Conservation (phyloP, 192 early-diverging fungal genomes). For the Coemansia reversa region DNA sequence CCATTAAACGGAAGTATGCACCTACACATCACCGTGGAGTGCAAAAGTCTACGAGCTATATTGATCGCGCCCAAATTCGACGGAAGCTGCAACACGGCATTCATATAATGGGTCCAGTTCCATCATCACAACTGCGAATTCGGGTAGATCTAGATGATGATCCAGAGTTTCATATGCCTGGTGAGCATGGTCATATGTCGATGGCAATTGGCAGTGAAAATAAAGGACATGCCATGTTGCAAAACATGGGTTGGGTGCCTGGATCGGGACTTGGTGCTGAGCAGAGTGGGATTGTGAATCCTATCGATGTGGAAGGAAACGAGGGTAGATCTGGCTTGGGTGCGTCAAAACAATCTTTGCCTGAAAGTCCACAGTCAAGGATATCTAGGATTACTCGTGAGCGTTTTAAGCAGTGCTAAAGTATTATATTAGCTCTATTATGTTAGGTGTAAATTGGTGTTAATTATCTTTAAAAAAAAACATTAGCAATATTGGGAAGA, state of each 20-base stretch:
- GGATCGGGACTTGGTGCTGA: slow-evolving; percentile 43
- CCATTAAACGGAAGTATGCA: slow-evolving; percentile 26
- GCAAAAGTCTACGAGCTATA: slow-evolving; percentile 15
- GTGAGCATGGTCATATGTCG: background rate
- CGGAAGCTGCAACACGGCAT: slow-evolving; percentile 10
- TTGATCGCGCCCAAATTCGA: slow-evolving; percentile 26
- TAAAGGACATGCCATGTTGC: slow-evolving; percentile 33
- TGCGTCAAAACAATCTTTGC: background rate
- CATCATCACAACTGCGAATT: background rate
- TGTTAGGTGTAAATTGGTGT: too few species aligned
- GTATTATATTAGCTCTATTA: too few species aligned
- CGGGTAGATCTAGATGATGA: too few species aligned
- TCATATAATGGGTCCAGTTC: background rate
- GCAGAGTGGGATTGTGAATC: slow-evolving; percentile 22
- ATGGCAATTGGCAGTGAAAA: slow-evolving; percentile 21
- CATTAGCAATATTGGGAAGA: too few species aligned
- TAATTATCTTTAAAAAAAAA: background rate
- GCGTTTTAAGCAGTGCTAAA: slow-evolving; percentile 21
- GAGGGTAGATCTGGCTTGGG: slow-evolving; percentile 29
- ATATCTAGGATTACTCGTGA: slow-evolving; percentile 26
- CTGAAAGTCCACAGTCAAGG: slow-evolving; percentile 14
- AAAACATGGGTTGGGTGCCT: slow-evolving; percentile 45
- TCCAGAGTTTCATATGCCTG: background rate
- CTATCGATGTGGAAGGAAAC: slow-evolving; percentile 28
- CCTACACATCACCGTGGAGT: background rate